Evolutionary conservation across 495 filamentous ascomycete genomes (phyloP).

Genomic region (Penicillium egyptiacum): DNA sequence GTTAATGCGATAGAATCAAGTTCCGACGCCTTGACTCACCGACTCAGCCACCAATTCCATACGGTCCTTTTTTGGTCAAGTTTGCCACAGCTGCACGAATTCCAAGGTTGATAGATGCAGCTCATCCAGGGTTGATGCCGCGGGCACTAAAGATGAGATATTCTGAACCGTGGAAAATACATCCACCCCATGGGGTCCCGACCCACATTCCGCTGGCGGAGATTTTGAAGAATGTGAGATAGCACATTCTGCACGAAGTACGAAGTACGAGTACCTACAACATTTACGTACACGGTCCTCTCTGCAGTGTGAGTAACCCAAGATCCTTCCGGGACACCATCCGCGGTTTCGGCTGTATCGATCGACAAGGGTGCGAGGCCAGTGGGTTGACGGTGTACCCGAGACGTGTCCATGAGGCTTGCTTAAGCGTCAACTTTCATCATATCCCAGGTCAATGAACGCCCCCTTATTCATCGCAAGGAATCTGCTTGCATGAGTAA

Average conservation of each 20-base stretch:
- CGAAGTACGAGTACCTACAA: background rate
- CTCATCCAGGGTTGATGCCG: background rate
- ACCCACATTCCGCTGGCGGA: conserved; percentile 9
- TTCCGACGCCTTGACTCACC: conserved; percentile 6
- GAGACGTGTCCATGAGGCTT: conserved; percentile 9
- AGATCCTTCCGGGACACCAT: conserved; percentile 10
- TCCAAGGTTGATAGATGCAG: conserved; percentile 6
- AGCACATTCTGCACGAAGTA: conserved; percentile 1
- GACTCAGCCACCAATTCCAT: background rate
- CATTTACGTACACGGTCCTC: conserved; percentile 12
- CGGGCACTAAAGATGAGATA: background rate
- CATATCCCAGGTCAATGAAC: background rate
- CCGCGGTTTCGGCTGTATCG: conserved; percentile 17
- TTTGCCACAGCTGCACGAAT: conserved; percentile 6
- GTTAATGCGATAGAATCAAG: conserved; percentile 1
- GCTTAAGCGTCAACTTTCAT: background rate
- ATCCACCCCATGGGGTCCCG: conserved; percentile 12
- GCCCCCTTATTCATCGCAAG: conserved; percentile 1
- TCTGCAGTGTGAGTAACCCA: conserved; percentile 25
- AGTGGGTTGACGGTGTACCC: conserved; percentile 12
- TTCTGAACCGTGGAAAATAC: conserved; percentile 10
- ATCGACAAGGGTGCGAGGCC: conserved; percentile 14
- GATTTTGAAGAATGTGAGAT: conserved; percentile 11
- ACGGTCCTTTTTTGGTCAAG: background rate
- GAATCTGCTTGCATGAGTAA: background rate